Evolutionary conservation across 345 rosid genomes (phyloP).

Genomic region (Dimocarpus longan): DNA sequence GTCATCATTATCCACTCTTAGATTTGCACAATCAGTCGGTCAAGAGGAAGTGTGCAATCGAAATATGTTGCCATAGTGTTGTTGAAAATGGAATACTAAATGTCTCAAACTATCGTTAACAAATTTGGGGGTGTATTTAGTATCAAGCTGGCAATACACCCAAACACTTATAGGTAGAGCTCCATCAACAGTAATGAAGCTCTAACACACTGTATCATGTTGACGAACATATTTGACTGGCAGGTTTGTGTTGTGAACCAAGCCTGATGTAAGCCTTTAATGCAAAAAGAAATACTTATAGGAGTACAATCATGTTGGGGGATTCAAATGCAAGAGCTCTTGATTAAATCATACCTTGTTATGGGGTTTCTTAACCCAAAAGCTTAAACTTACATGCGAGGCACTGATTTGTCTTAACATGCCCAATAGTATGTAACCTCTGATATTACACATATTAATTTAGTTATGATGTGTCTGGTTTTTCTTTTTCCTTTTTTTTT

Average conservation of each 20-base stretch:
- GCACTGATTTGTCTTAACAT: not conserved
- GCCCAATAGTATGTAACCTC: not conserved
- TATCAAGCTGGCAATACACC: not conserved
- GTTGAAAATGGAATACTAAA: not conserved
- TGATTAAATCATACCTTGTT: not conserved
- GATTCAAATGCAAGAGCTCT: not conserved
- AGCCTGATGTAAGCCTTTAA: not conserved
- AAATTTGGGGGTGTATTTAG: not conserved
- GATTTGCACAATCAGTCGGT: not conserved
- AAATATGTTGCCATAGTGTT: not conserved
- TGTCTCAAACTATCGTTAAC: not conserved
- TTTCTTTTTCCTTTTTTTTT: too few relatives aligned
- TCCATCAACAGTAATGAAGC: not conserved
- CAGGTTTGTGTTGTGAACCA: not conserved
- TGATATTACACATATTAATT: too few relatives aligned
- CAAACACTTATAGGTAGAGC: not conserved
- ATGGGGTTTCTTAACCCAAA: not conserved
- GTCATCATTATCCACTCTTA: not conserved
- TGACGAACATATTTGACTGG: not conserved
- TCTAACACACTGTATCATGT: not conserved
- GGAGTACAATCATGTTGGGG: not conserved
- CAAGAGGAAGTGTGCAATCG: not conserved
- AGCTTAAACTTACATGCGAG: not conserved
- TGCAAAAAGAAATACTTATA: not conserved
- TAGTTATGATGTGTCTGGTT: not conserved